Evolutionary conservation across 176 grass and related monocot genomes (phyloP), one percentile per base, ranked within the genome.

Genomic region (Aegilops tauschii): DNA sequence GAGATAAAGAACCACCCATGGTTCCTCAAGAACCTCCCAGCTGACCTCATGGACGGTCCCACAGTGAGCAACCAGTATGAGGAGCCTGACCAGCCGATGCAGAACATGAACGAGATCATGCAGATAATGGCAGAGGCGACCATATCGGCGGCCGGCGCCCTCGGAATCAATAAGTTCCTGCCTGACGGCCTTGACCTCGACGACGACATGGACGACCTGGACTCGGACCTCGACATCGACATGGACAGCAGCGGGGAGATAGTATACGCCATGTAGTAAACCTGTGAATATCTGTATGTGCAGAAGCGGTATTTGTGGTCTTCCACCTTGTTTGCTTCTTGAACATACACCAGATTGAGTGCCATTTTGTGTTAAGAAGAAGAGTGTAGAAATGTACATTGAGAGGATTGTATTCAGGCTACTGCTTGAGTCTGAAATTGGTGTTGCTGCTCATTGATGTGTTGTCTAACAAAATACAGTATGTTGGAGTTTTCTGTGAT

Each of bases 81-180:
- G 79, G 92, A 93, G 79, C 87, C 92, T 9, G 90, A 94, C 61
- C 92, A 94, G 78, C 92, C 90, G 9, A 97, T 93, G 90, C 92
- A 94, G 84, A 91, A 63, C 63, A 90, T 88, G 63, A 88, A 97
- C 27, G 87, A 93, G 12, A 91, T 93, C 40, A 94, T 97, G 95
- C 90, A 93, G 84, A 97, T 94, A 83, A 71, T 97, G 62, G 82
- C 90, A 12, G 92, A 97, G 65, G 88, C 92, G 47, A 97, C 95
- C 5, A 84, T 94, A 34, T 86, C 92, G 28, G 73, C 90, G 2
- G 69, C 82, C 18, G 78, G 78, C 0, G 30, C 87, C 31, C 80
- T 64, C 9, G 69, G 81, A 49, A 87, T 91, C 35, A 90, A 86
- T 62, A 73, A 92, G 64, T 85, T 82, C 39, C 78, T 93, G 40